Percentiles rank a stretch among this genome's conserved stretches.
Conservation (phyloP, 2,329 filamentous ascomycete genomes). For the Ceratocystis diversiconidia region DNA sequence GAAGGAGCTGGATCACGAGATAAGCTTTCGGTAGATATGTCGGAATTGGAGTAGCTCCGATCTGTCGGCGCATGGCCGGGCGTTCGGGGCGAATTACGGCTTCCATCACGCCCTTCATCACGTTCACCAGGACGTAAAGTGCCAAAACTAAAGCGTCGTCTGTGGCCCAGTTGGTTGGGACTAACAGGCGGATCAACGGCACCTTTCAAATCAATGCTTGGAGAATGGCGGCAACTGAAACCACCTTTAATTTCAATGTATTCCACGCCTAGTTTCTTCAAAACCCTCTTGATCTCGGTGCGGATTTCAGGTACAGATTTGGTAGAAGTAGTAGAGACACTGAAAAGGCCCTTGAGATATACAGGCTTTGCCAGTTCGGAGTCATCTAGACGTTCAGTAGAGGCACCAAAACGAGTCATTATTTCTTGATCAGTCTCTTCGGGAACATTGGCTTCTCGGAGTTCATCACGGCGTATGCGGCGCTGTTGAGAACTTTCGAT, state of each 20-base stretch:
- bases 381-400: slow-evolving; percentile 47
- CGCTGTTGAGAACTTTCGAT: slow-evolving; percentile 86
- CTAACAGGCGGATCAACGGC: slow-evolving; percentile 49
- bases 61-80: slow-evolving; percentile 38
- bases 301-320: slow-evolving; percentile 79
- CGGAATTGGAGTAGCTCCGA: slow-evolving; percentile 72
- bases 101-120: slow-evolving; percentile 55
- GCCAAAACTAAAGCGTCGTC: slow-evolving; percentile 71
- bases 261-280: slow-evolving; percentile 78
- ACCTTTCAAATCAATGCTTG: slow-evolving; percentile 76
- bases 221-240: slow-evolving; percentile 75
- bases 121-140: slow-evolving; percentile 48
- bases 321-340: slow-evolving; percentile 88
- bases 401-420: slow-evolving; percentile 41
- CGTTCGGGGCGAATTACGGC: slow-evolving; percentile 27
- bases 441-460: slow-evolving; percentile 61
- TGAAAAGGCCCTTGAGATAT: slow-evolving; percentile 91
- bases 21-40: slow-evolving; percentile 66
- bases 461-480: slow-evolving; percentile 52
- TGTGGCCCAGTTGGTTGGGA: slow-evolving; percentile 43
- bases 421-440: slow-evolving; percentile 76
- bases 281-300: slow-evolving; percentile 75
- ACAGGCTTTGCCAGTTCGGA: slow-evolving; percentile 84
- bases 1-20: slow-evolving; percentile 36
- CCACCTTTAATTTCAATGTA: slow-evolving; percentile 87